Conservation (phyloP, 805 yeast species). For the Priceomyces carsonii region DNA sequence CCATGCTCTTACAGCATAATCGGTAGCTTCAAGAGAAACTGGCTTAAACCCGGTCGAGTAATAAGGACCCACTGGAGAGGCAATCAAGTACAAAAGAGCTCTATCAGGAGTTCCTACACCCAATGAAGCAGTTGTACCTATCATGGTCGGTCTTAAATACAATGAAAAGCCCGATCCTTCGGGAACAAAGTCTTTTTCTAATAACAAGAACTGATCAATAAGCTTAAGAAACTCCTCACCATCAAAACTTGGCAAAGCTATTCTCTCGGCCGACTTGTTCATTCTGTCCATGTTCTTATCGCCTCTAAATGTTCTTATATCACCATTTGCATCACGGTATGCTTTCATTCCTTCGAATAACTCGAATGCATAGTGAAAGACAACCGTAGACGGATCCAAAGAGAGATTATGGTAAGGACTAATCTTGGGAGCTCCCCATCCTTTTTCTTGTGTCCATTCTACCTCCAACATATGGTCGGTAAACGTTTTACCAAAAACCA, state of each 20-base stretch:
- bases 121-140: constrained; percentile 85
- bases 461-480: constrained; percentile 88
- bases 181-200: constrained; percentile 82
- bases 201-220: constrained; percentile 70
- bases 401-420: constrained; percentile 76
- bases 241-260: constrained; percentile 86
- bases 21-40: constrained; percentile 91
- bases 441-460: constrained; percentile 74
- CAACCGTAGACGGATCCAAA: constrained; percentile 87
- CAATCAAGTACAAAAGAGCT: constrained; percentile 83
- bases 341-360: constrained; percentile 97
- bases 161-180: constrained; percentile 84
- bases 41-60: constrained; percentile 91
- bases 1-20: constrained; percentile 97
- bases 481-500: constrained; percentile 53
- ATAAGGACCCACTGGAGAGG: constrained; percentile 97
- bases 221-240: constrained; percentile 71
- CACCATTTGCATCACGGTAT: constrained; percentile 61
- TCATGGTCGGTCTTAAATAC: constrained; percentile 92
- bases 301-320: constrained; percentile 83
- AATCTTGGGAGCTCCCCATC: constrained; percentile 91
- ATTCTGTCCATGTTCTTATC: constrained; percentile 90
- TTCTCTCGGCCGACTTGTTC: constrained; percentile 86
- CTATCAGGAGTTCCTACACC: constrained; percentile 84
- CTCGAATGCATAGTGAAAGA: constrained; percentile 93